Evolutionary conservation across 345 rosid genomes (phyloP), one percentile per base, ranked within the genome.

Genomic region (Hevea brasiliensis): DNA sequence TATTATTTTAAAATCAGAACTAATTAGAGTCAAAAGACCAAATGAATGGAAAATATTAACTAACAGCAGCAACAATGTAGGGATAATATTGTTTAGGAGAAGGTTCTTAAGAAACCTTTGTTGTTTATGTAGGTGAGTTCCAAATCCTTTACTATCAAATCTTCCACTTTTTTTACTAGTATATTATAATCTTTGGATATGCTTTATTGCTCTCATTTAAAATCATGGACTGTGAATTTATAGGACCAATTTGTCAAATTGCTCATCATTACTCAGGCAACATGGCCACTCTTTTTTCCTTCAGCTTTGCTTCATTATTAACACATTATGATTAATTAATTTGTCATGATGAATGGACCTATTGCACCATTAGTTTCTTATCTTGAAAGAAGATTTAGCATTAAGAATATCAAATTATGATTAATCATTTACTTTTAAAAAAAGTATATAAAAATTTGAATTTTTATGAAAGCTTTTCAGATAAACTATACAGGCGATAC

Each of bases 211-310:
- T 7, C 21, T 21, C 0, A 23, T 56, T 56, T 23, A 56, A 56
- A 21, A 56, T 56, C 12, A 11, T 26, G 35, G 17, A 57, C 7
- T 24, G 12, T 57, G 27, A 21, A 55, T 7, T n/a, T 18, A n/a
- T 8, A 6, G 40, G 42, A 13, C 42, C 48, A 62, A 55, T 21
- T 41, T 56, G 58, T 48, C 59, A 73, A 23, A 56, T n/a, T 15
- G 23, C 27, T 68, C 79, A 77, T 77, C 72, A 81, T 74, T 77
- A 48, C 66, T 51, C 15, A 10, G 61, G 71, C 75, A 55, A 44
- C 3, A 41, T 63, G 58, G 65, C 7, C 20, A 17, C 61, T 73
- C 15, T 23, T 29, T 65, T 45, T 23, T 20, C 11, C 74, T 18
- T 60, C 60, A 41, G 26, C 64, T 23, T 26, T 53, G 55, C 51